These are phyloP conservation scores for Nannochloropsis granulata DNA, from an alignment of 108 stramenopile species.

Conservation along the genomic window DNA sequence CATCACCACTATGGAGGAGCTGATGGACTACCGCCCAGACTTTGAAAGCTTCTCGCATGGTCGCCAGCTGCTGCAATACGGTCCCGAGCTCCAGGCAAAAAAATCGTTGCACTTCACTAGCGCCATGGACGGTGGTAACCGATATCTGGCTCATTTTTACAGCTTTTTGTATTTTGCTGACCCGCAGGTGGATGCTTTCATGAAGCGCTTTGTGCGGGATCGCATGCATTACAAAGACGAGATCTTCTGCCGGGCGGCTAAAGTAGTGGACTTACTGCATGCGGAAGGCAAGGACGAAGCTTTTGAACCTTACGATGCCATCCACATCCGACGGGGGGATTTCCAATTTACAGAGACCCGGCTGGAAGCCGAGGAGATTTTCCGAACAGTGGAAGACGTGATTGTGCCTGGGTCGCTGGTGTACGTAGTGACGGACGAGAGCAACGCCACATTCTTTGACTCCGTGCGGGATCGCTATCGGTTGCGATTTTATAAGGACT, in stretches of 20 bases:
- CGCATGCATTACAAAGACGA: constrained; percentile 32
- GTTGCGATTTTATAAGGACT: constrained; percentile 26
- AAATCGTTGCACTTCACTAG: neutral
- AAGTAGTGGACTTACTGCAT: constrained; percentile 4
- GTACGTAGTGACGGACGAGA: constrained; percentile 40
- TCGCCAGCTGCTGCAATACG: neutral
- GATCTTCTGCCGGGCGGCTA: constrained; percentile 37
- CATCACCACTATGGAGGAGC: neutral
- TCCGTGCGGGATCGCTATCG: constrained; percentile 18
- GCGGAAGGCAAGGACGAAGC: neutral
- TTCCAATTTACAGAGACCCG: constrained; percentile 31
- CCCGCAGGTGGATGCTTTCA: constrained; percentile 4
- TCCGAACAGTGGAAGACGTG: neutral
- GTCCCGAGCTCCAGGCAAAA: neutral
- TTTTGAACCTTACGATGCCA: neutral
- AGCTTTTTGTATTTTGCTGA: constrained; percentile 26
- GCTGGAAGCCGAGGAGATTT: constrained; percentile 18
- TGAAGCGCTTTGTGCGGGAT: constrained; percentile 34
- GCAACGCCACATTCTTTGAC: constrained; percentile 45
- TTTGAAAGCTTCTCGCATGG: neutral
- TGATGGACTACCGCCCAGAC: neutral
- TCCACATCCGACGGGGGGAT: constrained; percentile 46
- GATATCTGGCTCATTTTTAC: constrained; percentile 32
- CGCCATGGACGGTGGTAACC: constrained; percentile 8
- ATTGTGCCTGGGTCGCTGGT: constrained; percentile 14